A percentile compares a stretch with the other conserved stretches of the same genome.
Conservation (phyloP, 371 early-diverging fungal genomes). For the Apophysomyces elegans region DNA sequence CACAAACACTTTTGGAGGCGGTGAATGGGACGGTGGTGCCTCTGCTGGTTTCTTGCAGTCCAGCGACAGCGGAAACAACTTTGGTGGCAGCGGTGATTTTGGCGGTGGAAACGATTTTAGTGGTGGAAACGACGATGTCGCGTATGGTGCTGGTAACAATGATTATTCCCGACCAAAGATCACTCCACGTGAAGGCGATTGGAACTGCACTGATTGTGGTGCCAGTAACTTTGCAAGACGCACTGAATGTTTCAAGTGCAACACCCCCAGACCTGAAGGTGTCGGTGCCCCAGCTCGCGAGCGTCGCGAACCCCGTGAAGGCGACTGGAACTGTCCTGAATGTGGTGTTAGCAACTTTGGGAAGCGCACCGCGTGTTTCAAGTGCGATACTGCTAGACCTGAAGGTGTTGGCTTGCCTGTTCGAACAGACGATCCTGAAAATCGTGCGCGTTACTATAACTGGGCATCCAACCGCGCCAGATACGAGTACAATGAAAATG, state of each 20-base stretch:
- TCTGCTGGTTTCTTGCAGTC: constrained; percentile 13
- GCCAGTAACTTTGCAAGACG: constrained; percentile 70
- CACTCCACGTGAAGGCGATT: constrained; percentile 65
- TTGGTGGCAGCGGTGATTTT: constrained; percentile 8
- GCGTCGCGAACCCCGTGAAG: constrained; percentile 48
- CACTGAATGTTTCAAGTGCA: constrained; percentile 71
- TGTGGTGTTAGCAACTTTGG: constrained; percentile 74
- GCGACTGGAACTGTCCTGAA: constrained; percentile 73
- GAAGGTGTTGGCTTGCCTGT: constrained; percentile 22
- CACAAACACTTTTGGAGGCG: constrained; percentile 12
- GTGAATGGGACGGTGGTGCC: constrained; percentile 15
- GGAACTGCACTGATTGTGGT: constrained; percentile 69
- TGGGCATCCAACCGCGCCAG: constrained; percentile 60
- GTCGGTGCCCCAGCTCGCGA: constrained; percentile 16
- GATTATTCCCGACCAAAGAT: neutral
- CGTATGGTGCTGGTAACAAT: constrained; percentile 14
- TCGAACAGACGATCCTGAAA: constrained; percentile 29
- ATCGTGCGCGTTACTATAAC: constrained; percentile 38
- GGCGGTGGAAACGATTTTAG: neutral
- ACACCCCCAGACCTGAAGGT: constrained; percentile 35
- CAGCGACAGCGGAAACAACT: constrained; percentile 12
- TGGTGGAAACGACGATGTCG: neutral
- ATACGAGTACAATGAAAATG: constrained; percentile 58
- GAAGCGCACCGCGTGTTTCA: constrained; percentile 66
- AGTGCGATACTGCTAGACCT: constrained; percentile 53